A percentile compares a stretch with the other conserved stretches of the same genome.
These are phyloP conservation scores for Cyberlindnera sargentensis DNA, from an alignment of 805 yeast genomes.

Conservation along the genomic window DNA sequence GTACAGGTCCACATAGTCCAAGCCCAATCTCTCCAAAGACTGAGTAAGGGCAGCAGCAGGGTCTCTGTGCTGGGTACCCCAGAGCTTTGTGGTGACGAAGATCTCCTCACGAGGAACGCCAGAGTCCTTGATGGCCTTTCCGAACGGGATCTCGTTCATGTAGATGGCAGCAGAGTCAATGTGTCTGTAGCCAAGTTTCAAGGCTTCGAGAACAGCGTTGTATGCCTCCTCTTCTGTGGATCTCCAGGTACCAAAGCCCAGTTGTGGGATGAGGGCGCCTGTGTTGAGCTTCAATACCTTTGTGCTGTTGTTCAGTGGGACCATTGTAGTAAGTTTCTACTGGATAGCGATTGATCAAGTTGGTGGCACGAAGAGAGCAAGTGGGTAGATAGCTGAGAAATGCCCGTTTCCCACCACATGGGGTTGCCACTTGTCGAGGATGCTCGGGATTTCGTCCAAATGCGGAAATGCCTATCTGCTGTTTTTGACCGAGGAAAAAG, in stretches of 20 bases:
- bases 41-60: conserved; percentile 44
- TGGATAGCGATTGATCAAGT: too few relatives aligned
- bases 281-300: conserved; percentile 31
- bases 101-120: conserved; percentile 58
- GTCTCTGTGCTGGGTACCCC: conserved; percentile 36
- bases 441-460: too few relatives aligned
- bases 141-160: conserved; percentile 46
- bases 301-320: neutral
- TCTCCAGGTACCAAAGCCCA: conserved; percentile 44
- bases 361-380: too few relatives aligned
- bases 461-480: too few relatives aligned
- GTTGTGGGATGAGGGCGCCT: conserved; percentile 44
- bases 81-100: conserved; percentile 66
- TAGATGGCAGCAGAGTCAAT: conserved; percentile 55
- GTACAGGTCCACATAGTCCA: conserved; percentile 73
- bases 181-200: conserved; percentile 46
- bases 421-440: too few relatives aligned
- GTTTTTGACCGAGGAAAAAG: too few relatives aligned
- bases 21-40: conserved; percentile 53
- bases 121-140: conserved; percentile 44
- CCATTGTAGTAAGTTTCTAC: neutral
- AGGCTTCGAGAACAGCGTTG: conserved; percentile 10
- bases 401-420: too few relatives aligned
- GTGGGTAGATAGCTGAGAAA: too few relatives aligned
- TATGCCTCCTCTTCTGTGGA: conserved; percentile 27